Base-by-base conservation (phyloP, 75 land plant genomes). In the Selaginella moellendorffii region DNA sequence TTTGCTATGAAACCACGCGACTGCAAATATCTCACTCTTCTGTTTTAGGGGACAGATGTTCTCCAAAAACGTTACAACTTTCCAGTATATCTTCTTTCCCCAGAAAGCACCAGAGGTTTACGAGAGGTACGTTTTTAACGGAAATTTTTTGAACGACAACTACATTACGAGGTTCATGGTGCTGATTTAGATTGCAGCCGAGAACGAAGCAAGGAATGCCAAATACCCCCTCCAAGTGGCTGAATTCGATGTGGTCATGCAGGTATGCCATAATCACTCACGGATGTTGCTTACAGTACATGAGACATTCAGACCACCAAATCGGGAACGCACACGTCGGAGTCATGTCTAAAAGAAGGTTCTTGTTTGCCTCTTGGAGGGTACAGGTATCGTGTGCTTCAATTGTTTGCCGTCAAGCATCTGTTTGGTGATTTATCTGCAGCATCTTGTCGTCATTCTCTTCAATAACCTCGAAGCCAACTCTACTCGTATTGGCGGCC, bases 401-500 rank as follows among this genome's bases (percentile, higher is more conserved):
- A 26, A 66, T 63, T 62, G 22, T 0, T 5, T 36, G 46, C 46
- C 10, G 5, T 5, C 26, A 20, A 31, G 22, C 25, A 18, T 42
- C 26, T 9, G 54, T 18, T 5, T 62, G 30, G 12, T n/a, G 22
- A 63, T 2, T 67, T 63, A 24, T 62, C 69, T 23, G 79, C 85
- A 95, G 99, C 81, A 96, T 95, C 46, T 86, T 82, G 99, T 84
- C 99, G 36, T 67, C 99, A 25, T 76, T 90, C 36, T 90, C 96
- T 2, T 87, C 98, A 53, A 73, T 89, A 23, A 85, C 81, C 51
- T 20, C 73, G 0, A 95, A 95, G 71, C 87, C 84, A 20, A 68
- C 89, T 31, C 62, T 95, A 36, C 12, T 90, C 62, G 77, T 76
- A 20, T 67, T 90, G 63, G 82, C 91, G 25, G 82, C 99, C 21